Percentiles rank a stretch among this genome's conserved stretches.
Evolutionary conservation across 148 eudicot species (phyloP).

Genomic region (Oxyria digyna): DNA sequence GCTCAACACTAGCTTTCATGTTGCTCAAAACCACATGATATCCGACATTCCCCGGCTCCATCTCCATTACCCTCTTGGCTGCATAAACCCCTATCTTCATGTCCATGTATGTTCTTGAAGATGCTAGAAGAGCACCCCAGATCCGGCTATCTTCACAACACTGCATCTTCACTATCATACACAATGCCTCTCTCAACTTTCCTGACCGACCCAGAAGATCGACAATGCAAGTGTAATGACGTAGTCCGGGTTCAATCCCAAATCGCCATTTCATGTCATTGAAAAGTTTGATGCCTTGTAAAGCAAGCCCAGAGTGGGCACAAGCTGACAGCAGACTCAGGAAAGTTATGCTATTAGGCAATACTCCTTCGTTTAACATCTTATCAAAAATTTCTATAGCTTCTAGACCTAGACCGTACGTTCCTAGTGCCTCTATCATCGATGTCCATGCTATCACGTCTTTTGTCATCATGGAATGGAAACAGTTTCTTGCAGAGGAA

Average conservation of each 20-base stretch:
- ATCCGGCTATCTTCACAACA: conserved; percentile 26
- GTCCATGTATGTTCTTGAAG: conserved; percentile 24
- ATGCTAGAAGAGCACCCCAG: conserved; percentile 46
- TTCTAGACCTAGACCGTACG: conserved; percentile 32
- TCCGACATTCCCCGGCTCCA: conserved; percentile 34
- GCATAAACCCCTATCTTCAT: conserved; percentile 28
- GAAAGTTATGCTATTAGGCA: conserved; percentile 40
- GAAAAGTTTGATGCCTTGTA: conserved; percentile 31
- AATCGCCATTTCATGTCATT: conserved; percentile 29
- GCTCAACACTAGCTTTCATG: conserved; percentile 30
- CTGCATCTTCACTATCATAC: conserved; percentile 23
- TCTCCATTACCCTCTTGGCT: conserved; percentile 19
- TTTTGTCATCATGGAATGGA: conserved; percentile 15
- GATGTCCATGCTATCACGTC: conserved; percentile 45
- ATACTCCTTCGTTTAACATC: conserved; percentile 32
- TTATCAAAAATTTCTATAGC: conserved; percentile 23
- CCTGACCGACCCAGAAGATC: conserved; percentile 42
- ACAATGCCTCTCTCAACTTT: conserved; percentile 27
- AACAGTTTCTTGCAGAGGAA: conserved; percentile 18
- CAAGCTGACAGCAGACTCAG: conserved; percentile 38
- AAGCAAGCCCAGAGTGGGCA: conserved; percentile 40
- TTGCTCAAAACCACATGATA: conserved; percentile 35
- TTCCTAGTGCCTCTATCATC: conserved; percentile 45
- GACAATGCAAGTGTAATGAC: conserved; percentile 34
- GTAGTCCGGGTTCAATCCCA: conserved; percentile 24